phyloP scores from a whole-genome alignment of 352 stramenopile species.

The Pythium grandisporangium region DNA sequence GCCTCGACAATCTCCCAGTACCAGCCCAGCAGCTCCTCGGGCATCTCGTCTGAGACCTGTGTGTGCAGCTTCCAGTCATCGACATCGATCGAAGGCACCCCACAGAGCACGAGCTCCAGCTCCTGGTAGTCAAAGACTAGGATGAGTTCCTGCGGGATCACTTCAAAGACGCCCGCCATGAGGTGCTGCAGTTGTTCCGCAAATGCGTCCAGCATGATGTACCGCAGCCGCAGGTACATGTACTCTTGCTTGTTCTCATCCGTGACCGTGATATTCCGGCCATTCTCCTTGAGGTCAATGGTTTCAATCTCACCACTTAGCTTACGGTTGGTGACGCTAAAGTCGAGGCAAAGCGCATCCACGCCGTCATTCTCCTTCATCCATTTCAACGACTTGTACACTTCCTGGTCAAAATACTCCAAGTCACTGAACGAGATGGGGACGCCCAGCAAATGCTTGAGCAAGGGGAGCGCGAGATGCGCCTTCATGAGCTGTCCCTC shows the following conservation, averaged over 20 bases:
- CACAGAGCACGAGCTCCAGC: constrained; percentile 72
- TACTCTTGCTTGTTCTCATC: constrained; percentile 98
- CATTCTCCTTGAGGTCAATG: constrained; percentile 78
- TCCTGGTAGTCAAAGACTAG: constrained; percentile 82
- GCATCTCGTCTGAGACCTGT: constrained; percentile 82
- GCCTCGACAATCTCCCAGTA: constrained; percentile 57
- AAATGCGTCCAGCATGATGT: constrained; percentile 94
- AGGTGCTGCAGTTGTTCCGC: constrained; percentile 89
- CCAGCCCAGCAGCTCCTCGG: constrained; percentile 61
- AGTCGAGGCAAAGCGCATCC: constrained; percentile 69
- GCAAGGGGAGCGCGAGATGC: constrained; percentile 74
- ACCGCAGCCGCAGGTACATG: constrained; percentile 91
- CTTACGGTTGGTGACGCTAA: constrained; percentile 76
- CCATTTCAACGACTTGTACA: constrained; percentile 77
- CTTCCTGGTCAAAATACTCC: constrained; percentile 84
- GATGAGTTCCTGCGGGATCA: constrained; percentile 89
- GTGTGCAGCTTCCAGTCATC: constrained; percentile 80
- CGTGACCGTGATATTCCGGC: constrained; percentile 81
- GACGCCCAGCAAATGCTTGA: constrained; percentile 78
- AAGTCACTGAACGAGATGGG: constrained; percentile 86
- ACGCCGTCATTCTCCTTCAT: constrained; percentile 80
- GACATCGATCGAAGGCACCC: constrained; percentile 72
- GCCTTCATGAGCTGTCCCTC: constrained; percentile 92
- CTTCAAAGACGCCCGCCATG: constrained; percentile 94
- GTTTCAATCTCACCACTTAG: constrained; percentile 65